These are phyloP conservation scores for Tolypocladium guangdongense DNA, from an alignment of 2,329 filamentous ascomycete genomes.

Conservation along the genomic window DNA sequence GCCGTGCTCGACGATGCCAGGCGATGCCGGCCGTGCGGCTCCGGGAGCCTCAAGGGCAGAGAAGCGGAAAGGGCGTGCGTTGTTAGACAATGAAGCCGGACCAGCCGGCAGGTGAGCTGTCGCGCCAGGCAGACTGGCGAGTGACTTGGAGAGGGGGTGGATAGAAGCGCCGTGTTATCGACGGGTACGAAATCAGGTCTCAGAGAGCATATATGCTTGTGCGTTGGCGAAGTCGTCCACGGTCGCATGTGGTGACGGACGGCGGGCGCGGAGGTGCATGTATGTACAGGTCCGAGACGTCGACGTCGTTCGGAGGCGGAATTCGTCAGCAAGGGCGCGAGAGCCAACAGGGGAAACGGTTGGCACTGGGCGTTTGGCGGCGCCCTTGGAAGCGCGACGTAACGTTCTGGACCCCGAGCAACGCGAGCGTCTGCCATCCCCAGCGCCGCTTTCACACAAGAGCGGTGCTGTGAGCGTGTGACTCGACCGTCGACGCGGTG, in stretches of 20 bases:
- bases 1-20: neutral
- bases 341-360: neutral
- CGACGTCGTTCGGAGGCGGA: neutral
- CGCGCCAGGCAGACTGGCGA: neutral
- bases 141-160: neutral
- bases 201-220: neutral
- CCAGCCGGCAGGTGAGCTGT: neutral
- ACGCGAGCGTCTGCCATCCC: neutral
- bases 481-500: neutral
- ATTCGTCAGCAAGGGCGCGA: neutral
- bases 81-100: neutral
- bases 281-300: neutral
- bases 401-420: neutral
- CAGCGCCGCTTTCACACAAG: neutral
- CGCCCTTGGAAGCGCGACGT: neutral
- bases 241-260: neutral
- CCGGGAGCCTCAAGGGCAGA: neutral
- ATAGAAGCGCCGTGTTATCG: neutral
- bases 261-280: neutral
- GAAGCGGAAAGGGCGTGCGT: neutral
- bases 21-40: neutral
- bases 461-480: neutral
- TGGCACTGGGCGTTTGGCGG: neutral
- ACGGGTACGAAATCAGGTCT: neutral
- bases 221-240: neutral